phyloP scores from a whole-genome alignment of 176 grass and related monocot species.

The Tuctoria greenei region DNA sequence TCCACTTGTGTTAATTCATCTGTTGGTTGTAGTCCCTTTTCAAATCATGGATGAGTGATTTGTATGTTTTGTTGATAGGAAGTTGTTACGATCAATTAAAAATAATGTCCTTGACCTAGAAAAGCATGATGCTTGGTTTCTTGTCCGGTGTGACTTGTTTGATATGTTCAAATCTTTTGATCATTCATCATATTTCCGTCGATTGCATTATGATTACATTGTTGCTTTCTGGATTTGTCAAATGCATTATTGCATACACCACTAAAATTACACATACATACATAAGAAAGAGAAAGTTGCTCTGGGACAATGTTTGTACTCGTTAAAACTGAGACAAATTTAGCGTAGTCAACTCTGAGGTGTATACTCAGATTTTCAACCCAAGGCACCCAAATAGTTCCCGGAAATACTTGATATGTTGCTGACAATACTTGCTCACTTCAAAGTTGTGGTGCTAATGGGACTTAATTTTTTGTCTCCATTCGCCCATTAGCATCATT shows the following conservation, averaged over 20 bases:
- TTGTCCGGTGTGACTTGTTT: not conserved
- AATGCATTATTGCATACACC: not conserved
- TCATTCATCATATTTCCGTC: not conserved
- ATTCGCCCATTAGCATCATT: not conserved
- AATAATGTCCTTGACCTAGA: constrained; percentile 8
- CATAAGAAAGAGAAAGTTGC: not conserved
- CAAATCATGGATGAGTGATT: not conserved
- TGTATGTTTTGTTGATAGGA: constrained; percentile 2
- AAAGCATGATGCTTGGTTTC: constrained; percentile 8
- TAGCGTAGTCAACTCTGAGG: not conserved
- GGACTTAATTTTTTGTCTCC: not conserved
- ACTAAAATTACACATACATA: not conserved
- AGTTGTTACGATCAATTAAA: not conserved
- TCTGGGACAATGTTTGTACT: not conserved
- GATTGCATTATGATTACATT: not conserved
- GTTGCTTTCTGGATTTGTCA: not conserved
- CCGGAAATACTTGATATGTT: not conserved
- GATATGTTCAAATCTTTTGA: not conserved
- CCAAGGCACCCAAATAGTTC: not conserved
- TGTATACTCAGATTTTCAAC: not conserved
- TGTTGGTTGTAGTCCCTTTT: not conserved
- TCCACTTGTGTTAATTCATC: constrained; percentile 12
- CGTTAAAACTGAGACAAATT: not conserved
- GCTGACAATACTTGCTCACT: not conserved
- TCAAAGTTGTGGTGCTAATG: not conserved